Evolutionary conservation across 805 yeast species (phyloP), one percentile per base, ranked within the genome.

Genomic region (Tetrapisispora namnaoensis): DNA sequence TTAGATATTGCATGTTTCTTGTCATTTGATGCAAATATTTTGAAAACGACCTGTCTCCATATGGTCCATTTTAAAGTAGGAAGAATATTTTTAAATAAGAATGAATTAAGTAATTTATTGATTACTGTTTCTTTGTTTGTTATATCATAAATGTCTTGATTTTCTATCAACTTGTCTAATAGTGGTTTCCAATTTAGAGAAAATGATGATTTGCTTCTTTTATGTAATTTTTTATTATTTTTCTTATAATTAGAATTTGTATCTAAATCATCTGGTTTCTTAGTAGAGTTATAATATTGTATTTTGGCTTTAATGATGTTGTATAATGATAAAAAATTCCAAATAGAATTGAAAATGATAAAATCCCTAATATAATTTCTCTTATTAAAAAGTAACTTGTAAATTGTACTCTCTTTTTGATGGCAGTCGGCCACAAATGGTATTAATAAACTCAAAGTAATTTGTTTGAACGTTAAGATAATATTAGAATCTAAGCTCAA

Each of bases 11-110:
- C 49, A 22, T 37, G 28, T 18, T 18, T 28, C 27, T 37, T 44
- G 21, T 44, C 34, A 30, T 46, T 45, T 27, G 53, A 21, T 50
- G 45, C 18, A 53, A 37, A 21, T 42, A 30, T 50, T 20, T 42
- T 42, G 17, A 45, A 45, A 1, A 56, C 45, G 7, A 57, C 42
- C 41, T 57, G 61, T 39, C 63, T 54, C 65, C 65, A 60, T 2
- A 58, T 36, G 4, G 63, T 48, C 66, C 66, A 61, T 52, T 57
- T 56, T 6, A 61, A 20, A 37, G 60, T 49, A 11, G 60, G 60
- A 4, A 52, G 28, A 3, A 60, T 50, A 42, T 59, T 59, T 13
- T 49, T 47, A 10, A 58, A 51, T 13, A 60, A n/a, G 27, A 52
- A 50, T 7, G 62, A 60, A 36, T 57, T 54, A 45, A 59, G 47